Base-by-base conservation (phyloP, 495 filamentous ascomycete genomes). In the Massariosphaeria phaeospora region DNA sequence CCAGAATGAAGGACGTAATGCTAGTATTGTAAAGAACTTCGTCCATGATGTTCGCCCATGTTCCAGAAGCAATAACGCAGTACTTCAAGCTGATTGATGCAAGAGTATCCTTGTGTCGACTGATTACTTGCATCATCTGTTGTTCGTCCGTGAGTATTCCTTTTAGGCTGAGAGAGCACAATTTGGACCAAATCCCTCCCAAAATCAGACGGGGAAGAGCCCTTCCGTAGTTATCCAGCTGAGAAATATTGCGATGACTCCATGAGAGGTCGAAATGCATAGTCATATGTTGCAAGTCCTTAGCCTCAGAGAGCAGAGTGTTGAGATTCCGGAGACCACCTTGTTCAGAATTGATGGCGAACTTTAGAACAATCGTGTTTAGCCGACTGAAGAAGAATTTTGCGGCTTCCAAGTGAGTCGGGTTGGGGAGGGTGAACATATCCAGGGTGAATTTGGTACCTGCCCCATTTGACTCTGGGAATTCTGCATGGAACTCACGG, bases 311-410 rank as follows among this genome's bases (percentile, higher is more conserved):
- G 3, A 62, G 48, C 13, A 62, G 10, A 7, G 27, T 23, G n/a
- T 30, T 26, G n/a, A 62, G 29, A 13, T 45, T 52, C 12, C 30
- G 29, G 11, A 56, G 41, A n/a, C n/a, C n/a, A n/a, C n/a, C n/a
- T n/a, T n/a, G n/a, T n/a, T n/a, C n/a, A n/a, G n/a, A n/a, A n/a
- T n/a, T n/a, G n/a, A n/a, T n/a, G n/a, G n/a, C n/a, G n/a, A n/a
- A n/a, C n/a, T n/a, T n/a, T n/a, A n/a, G n/a, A n/a, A n/a, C n/a
- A n/a, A 62, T 12, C 35, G 35, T 57, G 6, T 44, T 40, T 20
- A 62, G 21, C 3, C 44, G 38, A 21, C 47, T 9, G 26, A 62
- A 62, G n/a, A 62, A 47, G 43, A 25, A 56, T 21, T 48, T 52
- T 27, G 52, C 59, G 15, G 59, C 59, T 17, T 57, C 47, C 12